Conservation (phyloP, 2,329 filamentous ascomycete species). For the Pseudogymnoascus sp. region DNA sequence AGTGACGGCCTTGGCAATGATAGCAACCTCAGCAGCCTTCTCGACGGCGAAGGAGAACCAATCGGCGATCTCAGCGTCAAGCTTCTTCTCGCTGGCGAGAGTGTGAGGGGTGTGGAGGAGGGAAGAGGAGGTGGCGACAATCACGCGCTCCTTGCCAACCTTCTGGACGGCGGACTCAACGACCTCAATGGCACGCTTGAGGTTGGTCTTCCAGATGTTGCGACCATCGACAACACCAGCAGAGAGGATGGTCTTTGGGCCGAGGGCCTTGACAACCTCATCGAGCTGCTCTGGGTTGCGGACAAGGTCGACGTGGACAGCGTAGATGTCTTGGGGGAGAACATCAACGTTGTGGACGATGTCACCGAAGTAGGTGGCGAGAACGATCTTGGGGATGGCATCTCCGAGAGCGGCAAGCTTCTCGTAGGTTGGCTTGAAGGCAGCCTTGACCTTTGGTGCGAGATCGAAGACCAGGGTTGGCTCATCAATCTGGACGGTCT, state of each 20-base stretch:
- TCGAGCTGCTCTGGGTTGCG: conserved; percentile 97
- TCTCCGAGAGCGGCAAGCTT: conserved; percentile 68
- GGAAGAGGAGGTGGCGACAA: conserved; percentile 93
- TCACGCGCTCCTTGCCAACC: conserved; percentile 94
- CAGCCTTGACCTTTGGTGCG: conserved; percentile 79
- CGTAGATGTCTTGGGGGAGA: conserved; percentile 70
- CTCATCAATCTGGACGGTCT: conserved; percentile 97
- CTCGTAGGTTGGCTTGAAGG: conserved; percentile 97
- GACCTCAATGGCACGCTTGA: conserved; percentile 85
- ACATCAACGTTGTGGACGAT: conserved; percentile 98
- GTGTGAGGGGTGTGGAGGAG: conserved; percentile 98
- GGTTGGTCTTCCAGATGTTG: conserved; percentile 99
- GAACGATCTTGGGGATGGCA: conserved; percentile 77
- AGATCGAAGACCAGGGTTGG: conserved; percentile 94
- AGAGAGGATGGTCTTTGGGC: conserved; percentile 82
- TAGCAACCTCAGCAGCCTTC: conserved; percentile 83
- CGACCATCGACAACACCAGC: conserved; percentile 95
- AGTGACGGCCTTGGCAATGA: conserved; percentile 95
- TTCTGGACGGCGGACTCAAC: conserved; percentile 88
- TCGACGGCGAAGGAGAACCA: conserved; percentile 98
- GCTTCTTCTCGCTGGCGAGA: conserved; percentile 96
- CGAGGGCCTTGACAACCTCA: conserved; percentile 71
- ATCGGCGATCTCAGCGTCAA: conserved; percentile 83
- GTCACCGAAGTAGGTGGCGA: conserved; percentile 98
- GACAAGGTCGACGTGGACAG: conserved; percentile 90